A percentile compares a stretch with the other conserved stretches of the same genome.
These are phyloP conservation scores for Aspergillus campestris DNA, from an alignment of 495 filamentous ascomycete genomes.

Conservation along the genomic window DNA sequence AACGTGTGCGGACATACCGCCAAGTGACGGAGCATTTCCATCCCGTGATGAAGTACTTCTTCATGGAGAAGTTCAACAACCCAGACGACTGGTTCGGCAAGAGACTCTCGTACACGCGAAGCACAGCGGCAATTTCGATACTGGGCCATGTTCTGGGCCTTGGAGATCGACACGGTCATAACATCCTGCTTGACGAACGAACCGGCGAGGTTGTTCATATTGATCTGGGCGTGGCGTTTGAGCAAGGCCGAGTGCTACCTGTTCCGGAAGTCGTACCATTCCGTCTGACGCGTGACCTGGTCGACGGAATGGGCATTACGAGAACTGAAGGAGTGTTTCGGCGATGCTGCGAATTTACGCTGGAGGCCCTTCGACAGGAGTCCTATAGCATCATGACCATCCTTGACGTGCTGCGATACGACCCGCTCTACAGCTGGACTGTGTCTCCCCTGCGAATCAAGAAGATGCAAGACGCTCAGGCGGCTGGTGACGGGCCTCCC, in stretches of 20 bases:
- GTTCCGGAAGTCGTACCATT: slow-evolving; percentile 95
- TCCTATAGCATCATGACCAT: slow-evolving; percentile 95
- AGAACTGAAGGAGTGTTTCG: slow-evolving; percentile 93
- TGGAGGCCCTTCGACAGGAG: slow-evolving; percentile 87
- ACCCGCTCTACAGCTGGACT: slow-evolving; percentile 93
- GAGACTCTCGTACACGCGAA: slow-evolving; percentile 81
- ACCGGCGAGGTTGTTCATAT: slow-evolving; percentile 96
- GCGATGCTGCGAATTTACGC: slow-evolving; percentile 92
- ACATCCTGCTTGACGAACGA: slow-evolving; percentile 84
- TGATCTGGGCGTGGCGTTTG: slow-evolving; percentile 92
- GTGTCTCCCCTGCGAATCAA: slow-evolving; percentile 82
- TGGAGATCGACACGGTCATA: slow-evolving; percentile 94
- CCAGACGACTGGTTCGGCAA: slow-evolving; percentile 92
- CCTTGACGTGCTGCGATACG: slow-evolving; percentile 88
- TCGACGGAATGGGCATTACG: slow-evolving; percentile 95
- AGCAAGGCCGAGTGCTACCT: slow-evolving; percentile 85
- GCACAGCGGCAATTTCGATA: slow-evolving; percentile 90
- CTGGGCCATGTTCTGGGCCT: slow-evolving; percentile 88
- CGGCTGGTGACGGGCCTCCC: slow-evolving; percentile 36
- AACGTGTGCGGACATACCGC: slow-evolving; percentile 64
- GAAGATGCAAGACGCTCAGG: slow-evolving; percentile 59
- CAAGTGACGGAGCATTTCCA: slow-evolving; percentile 71
- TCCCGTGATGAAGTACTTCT: slow-evolving; percentile 94
- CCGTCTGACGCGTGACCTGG: slow-evolving; percentile 86
- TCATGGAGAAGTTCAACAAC: slow-evolving; percentile 88